Conservation (phyloP, 306 rosid species). For the Sophora flavescens region DNA sequence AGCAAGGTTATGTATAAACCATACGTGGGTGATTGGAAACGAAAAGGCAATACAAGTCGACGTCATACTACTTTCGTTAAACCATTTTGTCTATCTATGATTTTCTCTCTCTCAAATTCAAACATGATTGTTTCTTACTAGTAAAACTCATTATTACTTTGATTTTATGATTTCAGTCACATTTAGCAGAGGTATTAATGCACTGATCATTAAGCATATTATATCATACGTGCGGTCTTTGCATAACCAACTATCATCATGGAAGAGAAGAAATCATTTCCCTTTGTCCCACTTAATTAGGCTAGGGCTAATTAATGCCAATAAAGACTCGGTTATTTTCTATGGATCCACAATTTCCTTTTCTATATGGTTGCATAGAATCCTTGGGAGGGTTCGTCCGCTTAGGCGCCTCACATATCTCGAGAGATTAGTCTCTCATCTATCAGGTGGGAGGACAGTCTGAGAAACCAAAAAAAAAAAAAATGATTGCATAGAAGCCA, state of each 20-base stretch:
- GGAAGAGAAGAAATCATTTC: slow-evolving; percentile 38
- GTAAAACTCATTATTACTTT: slow-evolving; percentile 45
- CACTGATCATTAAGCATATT: slow-evolving; percentile 26
- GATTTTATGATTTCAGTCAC: slow-evolving; percentile 45
- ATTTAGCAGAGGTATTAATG: slow-evolving; percentile 17
- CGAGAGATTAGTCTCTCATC: too few species aligned
- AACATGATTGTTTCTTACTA: too few species aligned
- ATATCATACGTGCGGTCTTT: slow-evolving; percentile 41
- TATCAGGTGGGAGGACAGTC: too few species aligned
- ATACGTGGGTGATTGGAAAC: too few species aligned
- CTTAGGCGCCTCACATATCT: too few species aligned
- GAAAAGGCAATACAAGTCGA: too few species aligned
- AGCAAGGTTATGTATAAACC: too few species aligned
- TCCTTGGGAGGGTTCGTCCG: too few species aligned
- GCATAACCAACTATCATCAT: slow-evolving; percentile 14
- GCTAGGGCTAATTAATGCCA: background rate
- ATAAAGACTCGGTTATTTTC: slow-evolving; percentile 35
- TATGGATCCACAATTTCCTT: slow-evolving; percentile 6
- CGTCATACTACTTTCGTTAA: too few species aligned
- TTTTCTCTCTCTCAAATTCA: too few species aligned
- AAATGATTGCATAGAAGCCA: background rate
- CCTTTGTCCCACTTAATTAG: slow-evolving; percentile 18
- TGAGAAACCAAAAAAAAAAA: too few species aligned
- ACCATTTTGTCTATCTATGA: too few species aligned
- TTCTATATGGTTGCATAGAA: slow-evolving; percentile 11